These are phyloP conservation scores for Phallus indusiatus DNA, from an alignment of 768 basidiomycete species.

Conservation along the genomic window DNA sequence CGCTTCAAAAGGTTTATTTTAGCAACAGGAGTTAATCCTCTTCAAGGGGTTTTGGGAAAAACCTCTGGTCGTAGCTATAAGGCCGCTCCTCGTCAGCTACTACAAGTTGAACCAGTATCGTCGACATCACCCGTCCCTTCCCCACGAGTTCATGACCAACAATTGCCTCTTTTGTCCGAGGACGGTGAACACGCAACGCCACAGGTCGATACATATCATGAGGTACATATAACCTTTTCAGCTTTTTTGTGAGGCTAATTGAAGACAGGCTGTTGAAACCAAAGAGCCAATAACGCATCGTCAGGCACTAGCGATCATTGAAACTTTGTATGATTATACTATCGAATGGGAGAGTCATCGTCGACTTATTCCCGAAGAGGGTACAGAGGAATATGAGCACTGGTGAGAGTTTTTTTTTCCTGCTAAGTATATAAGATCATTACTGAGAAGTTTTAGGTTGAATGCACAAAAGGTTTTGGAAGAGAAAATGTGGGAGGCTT, in stretches of 20 bases:
- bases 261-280: conserved; percentile 15
- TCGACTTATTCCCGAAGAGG: conserved; percentile 33
- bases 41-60: conserved; percentile 91
- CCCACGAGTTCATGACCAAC: conserved; percentile 29
- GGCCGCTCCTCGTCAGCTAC: conserved; percentile 90
- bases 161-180: not conserved
- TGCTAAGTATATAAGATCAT: not conserved
- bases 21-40: conserved; percentile 36
- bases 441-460: conserved; percentile 34
- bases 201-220: not conserved
- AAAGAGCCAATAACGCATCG: conserved; percentile 72
- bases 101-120: conserved; percentile 68
- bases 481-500: conserved; percentile 67
- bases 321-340: conserved; percentile 76
- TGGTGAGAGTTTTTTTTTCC: conserved; percentile 44
- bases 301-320: conserved; percentile 69
- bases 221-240: not conserved
- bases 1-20: not conserved
- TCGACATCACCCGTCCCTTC: conserved; percentile 21
- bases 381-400: conserved; percentile 30
- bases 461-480: conserved; percentile 45
- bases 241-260: conserved; percentile 52
- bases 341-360: conserved; percentile 32
- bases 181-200: not conserved
- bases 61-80: conserved; percentile 91